These are phyloP conservation scores for Dujonia santamariae DNA, from an alignment of 1,139 yeast species.

Conservation along the genomic window DNA sequence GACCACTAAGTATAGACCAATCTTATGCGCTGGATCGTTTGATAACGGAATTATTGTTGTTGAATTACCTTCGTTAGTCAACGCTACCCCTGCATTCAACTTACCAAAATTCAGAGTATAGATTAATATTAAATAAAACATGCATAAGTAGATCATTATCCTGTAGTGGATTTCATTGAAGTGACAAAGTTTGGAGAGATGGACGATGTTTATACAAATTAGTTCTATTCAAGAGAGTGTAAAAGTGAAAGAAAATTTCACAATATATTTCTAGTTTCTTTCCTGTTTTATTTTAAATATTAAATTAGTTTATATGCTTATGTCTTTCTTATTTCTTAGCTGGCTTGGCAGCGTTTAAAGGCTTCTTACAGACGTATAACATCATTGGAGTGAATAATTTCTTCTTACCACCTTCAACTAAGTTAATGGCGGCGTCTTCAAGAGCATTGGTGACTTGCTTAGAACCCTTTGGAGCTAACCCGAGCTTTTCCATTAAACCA, in stretches of 20 bases:
- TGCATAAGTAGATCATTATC: conserved; percentile 1
- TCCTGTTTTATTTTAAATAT: background rate
- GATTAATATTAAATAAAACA: conserved; percentile 6
- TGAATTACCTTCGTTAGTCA: conserved; percentile 37
- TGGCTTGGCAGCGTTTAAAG: conserved; percentile 39
- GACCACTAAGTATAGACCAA: conserved; percentile 73
- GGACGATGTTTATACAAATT: too few species aligned
- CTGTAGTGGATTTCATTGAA: background rate
- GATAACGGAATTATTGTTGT: conserved; percentile 62
- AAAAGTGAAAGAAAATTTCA: background rate
- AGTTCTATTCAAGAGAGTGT: too few species aligned
- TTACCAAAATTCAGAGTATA: conserved; percentile 62
- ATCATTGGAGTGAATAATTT: conserved; percentile 95
- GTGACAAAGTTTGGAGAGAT: too few species aligned
- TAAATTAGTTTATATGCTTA: background rate
- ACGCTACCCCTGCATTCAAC: conserved; percentile 70
- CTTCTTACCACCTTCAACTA: conserved; percentile 89
- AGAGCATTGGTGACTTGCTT: conserved; percentile 86
- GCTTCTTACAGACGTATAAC: conserved; percentile 85
- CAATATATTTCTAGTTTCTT: background rate
- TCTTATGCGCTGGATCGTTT: conserved; percentile 60
- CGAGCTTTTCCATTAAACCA: conserved; percentile 74
- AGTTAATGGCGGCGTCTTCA: conserved; percentile 95
- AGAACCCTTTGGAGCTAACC: conserved; percentile 93
- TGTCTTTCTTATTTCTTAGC: conserved; percentile 5